These are phyloP conservation scores for Calycina herbarum DNA, from an alignment of 2,329 filamentous ascomycete genomes.

Conservation along the genomic window DNA sequence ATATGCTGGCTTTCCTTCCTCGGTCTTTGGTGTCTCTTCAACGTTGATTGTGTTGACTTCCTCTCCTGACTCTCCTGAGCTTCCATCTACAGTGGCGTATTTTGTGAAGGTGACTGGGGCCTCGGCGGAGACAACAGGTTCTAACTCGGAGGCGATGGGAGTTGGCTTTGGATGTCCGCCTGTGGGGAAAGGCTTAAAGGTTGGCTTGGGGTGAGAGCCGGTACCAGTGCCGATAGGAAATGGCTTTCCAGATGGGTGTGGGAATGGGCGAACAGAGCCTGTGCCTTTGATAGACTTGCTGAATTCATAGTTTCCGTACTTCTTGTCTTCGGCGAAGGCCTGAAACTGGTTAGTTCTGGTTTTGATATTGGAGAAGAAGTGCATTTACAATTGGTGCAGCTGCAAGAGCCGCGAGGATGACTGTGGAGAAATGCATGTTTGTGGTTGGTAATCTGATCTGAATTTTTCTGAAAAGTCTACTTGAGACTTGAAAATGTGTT, in stretches of 20 bases:
- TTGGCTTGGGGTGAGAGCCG: neutral
- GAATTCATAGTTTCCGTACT: neutral
- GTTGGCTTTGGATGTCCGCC: neutral
- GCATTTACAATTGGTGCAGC: conserved; percentile 2
- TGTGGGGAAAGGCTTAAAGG: neutral
- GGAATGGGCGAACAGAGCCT: neutral
- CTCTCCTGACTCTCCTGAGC: neutral
- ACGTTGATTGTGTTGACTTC: neutral
- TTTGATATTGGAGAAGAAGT: neutral
- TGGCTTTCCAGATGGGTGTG: neutral
- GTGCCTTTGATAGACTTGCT: neutral
- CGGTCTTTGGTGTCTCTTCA: neutral
- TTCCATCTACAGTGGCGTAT: too few species aligned
- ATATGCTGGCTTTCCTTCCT: neutral
- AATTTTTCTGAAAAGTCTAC: too few species aligned
- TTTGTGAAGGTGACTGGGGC: too few species aligned
- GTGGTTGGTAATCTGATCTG: neutral
- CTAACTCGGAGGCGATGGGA: too few species aligned
- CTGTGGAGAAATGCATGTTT: conserved; percentile 9
- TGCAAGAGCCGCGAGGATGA: conserved; percentile 8
- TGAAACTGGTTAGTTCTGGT: neutral
- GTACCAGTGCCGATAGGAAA: neutral
- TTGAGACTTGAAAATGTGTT: neutral
- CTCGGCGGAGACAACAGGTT: too few species aligned
- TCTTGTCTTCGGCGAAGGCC: neutral